Conservation (phyloP, 495 filamentous ascomycete genomes). For the Podospora fimiseda region DNA sequence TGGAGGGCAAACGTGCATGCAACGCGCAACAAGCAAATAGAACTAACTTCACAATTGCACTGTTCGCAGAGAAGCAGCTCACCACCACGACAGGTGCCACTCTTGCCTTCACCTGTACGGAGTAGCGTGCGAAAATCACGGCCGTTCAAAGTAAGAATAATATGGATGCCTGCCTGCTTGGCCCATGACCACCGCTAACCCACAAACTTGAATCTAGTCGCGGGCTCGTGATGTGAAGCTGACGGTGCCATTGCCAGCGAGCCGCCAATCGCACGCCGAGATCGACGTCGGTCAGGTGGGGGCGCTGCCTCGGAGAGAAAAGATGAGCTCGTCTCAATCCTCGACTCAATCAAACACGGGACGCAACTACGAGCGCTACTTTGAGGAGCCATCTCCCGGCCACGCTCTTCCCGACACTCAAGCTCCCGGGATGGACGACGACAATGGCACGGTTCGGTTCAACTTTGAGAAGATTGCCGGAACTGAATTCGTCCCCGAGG, state of each 20-base stretch:
- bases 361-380: slow-evolving; percentile 37
- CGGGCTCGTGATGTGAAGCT: slow-evolving; percentile 9
- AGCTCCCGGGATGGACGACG: slow-evolving; percentile 26
- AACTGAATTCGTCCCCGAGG: slow-evolving; percentile 8
- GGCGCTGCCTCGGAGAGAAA: slow-evolving; percentile 3
- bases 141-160: background rate
- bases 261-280: background rate
- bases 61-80: slow-evolving; percentile 25
- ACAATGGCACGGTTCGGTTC: slow-evolving; percentile 33
- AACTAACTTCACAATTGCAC: slow-evolving; percentile 11
- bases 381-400: slow-evolving; percentile 7
- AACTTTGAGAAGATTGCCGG: slow-evolving; percentile 10
- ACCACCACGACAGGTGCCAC: slow-evolving; percentile 10
- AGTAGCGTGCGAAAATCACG: background rate
- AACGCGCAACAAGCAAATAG: background rate
- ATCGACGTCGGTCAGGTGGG: slow-evolving; percentile 1
- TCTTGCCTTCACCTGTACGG: slow-evolving; percentile 3
- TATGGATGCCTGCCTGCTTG: slow-evolving; percentile 6
- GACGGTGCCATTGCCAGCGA: background rate
- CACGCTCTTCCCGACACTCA: slow-evolving; percentile 11
- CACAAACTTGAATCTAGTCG: slow-evolving; percentile 11
- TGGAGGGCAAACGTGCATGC: background rate
- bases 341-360: slow-evolving; percentile 40
- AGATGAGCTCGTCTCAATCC: slow-evolving; percentile 30
- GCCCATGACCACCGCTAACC: slow-evolving; percentile 26